Evolutionary conservation across 1,284 basidiomycete genomes (phyloP).

Genomic region (Chalciporus sp.): DNA sequence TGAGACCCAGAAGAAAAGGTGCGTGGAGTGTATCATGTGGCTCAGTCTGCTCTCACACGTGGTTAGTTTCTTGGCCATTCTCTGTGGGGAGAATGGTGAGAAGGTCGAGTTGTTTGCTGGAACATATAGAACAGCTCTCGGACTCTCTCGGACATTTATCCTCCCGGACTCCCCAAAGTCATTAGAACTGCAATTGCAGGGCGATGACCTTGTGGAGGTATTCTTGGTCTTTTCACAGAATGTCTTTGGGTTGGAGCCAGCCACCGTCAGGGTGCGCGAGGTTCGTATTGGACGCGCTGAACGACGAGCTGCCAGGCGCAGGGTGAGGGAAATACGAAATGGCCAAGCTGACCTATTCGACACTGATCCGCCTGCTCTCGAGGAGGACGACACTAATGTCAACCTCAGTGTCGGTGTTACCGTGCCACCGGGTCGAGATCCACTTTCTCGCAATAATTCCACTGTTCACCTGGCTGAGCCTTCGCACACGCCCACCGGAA

Average conservation of each 20-base stretch:
- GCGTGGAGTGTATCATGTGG: constrained; percentile 17
- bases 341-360: constrained; percentile 50
- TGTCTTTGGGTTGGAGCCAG: constrained; percentile 86
- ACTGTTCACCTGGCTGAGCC: constrained; percentile 28
- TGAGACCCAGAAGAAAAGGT: constrained; percentile 87
- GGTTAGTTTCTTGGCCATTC: constrained; percentile 81
- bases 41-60: constrained; percentile 7
- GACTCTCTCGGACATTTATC: constrained; percentile 83
- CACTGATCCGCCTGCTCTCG: constrained; percentile 44
- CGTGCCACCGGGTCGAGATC: constrained; percentile 36
- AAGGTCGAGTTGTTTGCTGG: constrained; percentile 90
- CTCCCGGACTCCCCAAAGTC: constrained; percentile 85
- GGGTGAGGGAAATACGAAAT: constrained; percentile 64
- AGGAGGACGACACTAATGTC: constrained; percentile 61
- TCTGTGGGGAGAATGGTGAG: constrained; percentile 91
- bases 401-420: constrained; percentile 67
- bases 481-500: constrained; percentile 22
- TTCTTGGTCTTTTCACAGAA: constrained; percentile 87
- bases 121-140: constrained; percentile 78
- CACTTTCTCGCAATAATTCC: constrained; percentile 29
- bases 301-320: constrained; percentile 75
- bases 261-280: constrained; percentile 87
- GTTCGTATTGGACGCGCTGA: constrained; percentile 86
- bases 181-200: constrained; percentile 85
- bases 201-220: constrained; percentile 86